Base-by-base conservation (phyloP, 1,284 basidiomycete species). In the Apiotrichum veenhuisii region DNA sequence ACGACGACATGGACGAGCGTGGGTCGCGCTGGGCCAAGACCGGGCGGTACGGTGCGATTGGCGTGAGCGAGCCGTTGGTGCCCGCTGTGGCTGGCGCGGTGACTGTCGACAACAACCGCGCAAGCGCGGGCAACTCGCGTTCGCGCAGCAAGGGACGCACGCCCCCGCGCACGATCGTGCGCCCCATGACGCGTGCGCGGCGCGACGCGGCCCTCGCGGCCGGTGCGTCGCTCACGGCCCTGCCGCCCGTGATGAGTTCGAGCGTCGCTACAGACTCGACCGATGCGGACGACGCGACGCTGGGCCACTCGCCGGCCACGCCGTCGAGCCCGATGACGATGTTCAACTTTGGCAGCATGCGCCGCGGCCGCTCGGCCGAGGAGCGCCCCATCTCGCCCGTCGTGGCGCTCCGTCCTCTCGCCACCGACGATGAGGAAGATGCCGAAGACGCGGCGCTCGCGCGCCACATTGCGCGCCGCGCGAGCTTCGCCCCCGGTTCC, bases 131-230 rank as follows among this genome's bases (percentile, higher is more conserved):
- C 12, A 70, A 64, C 40, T 67, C 64, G 18, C 57, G 68, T 15
- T 66, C 65, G 5, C 49, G 70, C 50, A 66, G 64, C 30, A 69
- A 67, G 49, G 71, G 68, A 11, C 57, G 69, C 17, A 71, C 71
- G 22, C 71, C 71, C 15, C 71, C 70, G 27, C 58, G 71, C n/a
- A 44, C 54, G 11, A 45, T 63, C 26, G 40, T 63, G 18, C 58
- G 58, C 0, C 61, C 61, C 3, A 57, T 63, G 55, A 58, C 61
- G 5, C 41, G 23, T 20, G 57, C 54, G 17, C 51, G 40, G 25
- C 56, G 57, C 11, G 44, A 62, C 22, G 60, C 60, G 15, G 60
- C 60, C 3, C 30, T 48, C 2, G 57, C 52, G 2, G 60, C 60
- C 3, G 60, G 60, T 12, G 60, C 60, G 8, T 48, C 42, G 3